Base-by-base conservation (phyloP, 441 rosid species). In the Populus hybrid region DNA sequence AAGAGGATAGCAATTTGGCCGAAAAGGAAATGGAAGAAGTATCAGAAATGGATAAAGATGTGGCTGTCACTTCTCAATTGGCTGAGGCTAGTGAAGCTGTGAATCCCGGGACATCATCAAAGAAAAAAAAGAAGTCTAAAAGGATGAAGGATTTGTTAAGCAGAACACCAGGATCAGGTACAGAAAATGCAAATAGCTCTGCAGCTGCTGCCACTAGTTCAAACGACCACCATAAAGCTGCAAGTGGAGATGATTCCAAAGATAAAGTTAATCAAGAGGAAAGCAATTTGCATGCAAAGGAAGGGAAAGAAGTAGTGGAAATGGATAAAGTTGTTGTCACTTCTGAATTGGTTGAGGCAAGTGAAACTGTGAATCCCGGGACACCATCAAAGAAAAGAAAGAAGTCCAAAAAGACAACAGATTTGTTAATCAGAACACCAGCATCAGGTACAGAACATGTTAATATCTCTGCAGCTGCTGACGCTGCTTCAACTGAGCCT, bases 91-190 rank as follows among this genome's bases (percentile, higher is more conserved):
- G 73, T 46, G 77, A 67, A 64, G 67, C 46, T 61, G 68, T 50
- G 81, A 81, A 81, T 68, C 70, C 79, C 30, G 34, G 50, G 67
- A 82, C 78, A 69, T 67, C 83, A 26, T 72, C 79, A 19, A 88
- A 83, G 86, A 88, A 83, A 84, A 84, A 65, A 36, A 90, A 74
- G 85, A 86, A 84, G 81, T 76, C 82, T 67, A 84, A 70, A 46
- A 90, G 77, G 63, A n/a, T 77, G 26, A 82, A 21, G 82, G 84
- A 71, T 74, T 53, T 73, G 1, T 71, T 59, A 34, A 76, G 73
- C 66, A 78, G 38, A 63, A 61, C 63, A 50, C 71, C 59, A 9
- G 67, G 78, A 64, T 68, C 83, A 72, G 80, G 71, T 75, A 50
- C 70, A 18, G 80, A 77, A 40, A 79, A 46, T 14, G 57, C 53